These are phyloP conservation scores for Hypoxylon fragiforme DNA, from an alignment of 495 filamentous ascomycete species.

Conservation along the genomic window DNA sequence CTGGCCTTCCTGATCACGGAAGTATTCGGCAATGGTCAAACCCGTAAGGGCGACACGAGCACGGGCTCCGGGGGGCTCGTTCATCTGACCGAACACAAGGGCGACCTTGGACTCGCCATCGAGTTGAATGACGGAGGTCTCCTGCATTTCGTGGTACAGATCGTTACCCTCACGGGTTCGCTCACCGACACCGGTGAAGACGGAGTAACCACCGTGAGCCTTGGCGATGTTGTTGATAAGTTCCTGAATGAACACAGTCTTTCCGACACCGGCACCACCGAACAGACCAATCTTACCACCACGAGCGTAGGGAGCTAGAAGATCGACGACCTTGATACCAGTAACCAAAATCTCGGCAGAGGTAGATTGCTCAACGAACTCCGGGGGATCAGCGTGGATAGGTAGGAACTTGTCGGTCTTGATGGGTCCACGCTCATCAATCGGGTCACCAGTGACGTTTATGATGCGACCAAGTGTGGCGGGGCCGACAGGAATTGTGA, in stretches of 20 bases:
- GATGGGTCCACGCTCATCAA: conserved; percentile 98
- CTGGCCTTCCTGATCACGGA: conserved; percentile 97
- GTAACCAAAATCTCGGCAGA: conserved; percentile 94
- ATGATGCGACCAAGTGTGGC: conserved; percentile 98
- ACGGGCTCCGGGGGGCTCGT: conserved; percentile 99
- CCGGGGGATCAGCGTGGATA: conserved; percentile 92
- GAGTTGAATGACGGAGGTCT: conserved; percentile 98
- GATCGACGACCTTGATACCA: conserved; percentile 99
- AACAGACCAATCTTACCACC: conserved; percentile 99
- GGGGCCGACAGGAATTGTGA: conserved; percentile 95
- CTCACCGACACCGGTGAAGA: conserved; percentile 99
- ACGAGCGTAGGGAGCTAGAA: conserved; percentile 98
- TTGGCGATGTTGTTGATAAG: conserved; percentile 99
- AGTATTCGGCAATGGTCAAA: conserved; percentile 89
- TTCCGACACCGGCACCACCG: conserved; percentile 99
- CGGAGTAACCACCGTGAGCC: conserved; percentile 99
- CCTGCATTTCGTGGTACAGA: conserved; percentile 99
- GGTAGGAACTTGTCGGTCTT: conserved; percentile 83
- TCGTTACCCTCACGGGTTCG: conserved; percentile 99
- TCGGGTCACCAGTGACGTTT: conserved; percentile 99
- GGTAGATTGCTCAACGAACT: conserved; percentile 93
- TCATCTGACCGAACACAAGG: conserved; percentile 99
- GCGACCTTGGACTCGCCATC: conserved; percentile 99
- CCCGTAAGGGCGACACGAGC: conserved; percentile 98
- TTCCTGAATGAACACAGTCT: conserved; percentile 99